These are phyloP conservation scores for Iris macrosiphon DNA, from an alignment of 106 monocot species.

Conservation along the genomic window DNA sequence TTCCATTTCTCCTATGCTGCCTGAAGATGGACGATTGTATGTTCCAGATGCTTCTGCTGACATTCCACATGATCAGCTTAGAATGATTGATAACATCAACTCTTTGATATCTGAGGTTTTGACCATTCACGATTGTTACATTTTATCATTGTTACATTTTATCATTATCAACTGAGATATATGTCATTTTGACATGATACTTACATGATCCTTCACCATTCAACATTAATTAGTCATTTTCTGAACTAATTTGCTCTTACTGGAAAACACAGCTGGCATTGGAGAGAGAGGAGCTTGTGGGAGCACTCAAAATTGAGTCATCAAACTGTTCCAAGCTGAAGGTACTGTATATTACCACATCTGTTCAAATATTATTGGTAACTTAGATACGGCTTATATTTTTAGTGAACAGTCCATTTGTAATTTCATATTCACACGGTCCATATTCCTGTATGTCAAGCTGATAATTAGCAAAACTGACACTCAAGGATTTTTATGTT, in stretches of 20 bases:
- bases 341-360: slow-evolving; percentile 32
- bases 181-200: not conserved
- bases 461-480: too few species aligned
- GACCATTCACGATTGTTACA: not conserved
- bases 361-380: not conserved
- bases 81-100: slow-evolving; percentile 84
- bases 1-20: slow-evolving; percentile 13
- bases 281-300: slow-evolving; percentile 76
- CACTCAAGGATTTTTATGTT: too few species aligned
- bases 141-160: not conserved
- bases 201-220: not conserved
- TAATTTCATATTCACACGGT: too few species aligned
- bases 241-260: not conserved
- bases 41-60: slow-evolving; percentile 21
- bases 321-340: slow-evolving; percentile 69
- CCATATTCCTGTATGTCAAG: too few species aligned
- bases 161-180: not conserved
- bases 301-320: slow-evolving; percentile 53
- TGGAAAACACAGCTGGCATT: slow-evolving; percentile 42
- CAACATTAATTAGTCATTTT: not conserved
- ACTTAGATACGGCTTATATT: not conserved
- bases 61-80: slow-evolving; percentile 68
- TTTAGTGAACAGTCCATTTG: too few species aligned
- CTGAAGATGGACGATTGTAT: slow-evolving; percentile 12
- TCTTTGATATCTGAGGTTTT: slow-evolving; percentile 82